Evolutionary conservation across 345 rosid genomes (phyloP).

Genomic region (Arabis hirsuta): DNA sequence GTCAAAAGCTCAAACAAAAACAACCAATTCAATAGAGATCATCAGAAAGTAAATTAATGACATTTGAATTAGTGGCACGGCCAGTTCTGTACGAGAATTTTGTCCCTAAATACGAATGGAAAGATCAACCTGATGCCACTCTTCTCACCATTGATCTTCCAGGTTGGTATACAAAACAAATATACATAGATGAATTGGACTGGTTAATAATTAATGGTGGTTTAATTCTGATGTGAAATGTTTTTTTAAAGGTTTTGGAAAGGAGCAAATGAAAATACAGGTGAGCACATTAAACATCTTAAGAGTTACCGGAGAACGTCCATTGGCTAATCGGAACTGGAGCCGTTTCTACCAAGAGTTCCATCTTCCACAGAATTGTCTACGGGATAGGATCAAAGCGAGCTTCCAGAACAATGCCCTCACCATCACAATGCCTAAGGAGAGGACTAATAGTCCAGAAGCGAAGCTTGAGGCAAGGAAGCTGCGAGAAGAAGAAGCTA

Average conservation of each 20-base stretch:
- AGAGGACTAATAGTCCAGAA: no score
- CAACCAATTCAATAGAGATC: constrained; percentile 17
- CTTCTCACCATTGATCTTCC: constrained; percentile 54
- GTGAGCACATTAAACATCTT: constrained; percentile 42
- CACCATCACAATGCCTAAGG: constrained; percentile 60
- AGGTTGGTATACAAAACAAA: constrained; percentile 41
- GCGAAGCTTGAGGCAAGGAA: constrained; percentile 26
- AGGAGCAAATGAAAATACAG: constrained; percentile 57
- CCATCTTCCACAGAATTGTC: constrained; percentile 57
- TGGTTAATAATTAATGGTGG: background rate
- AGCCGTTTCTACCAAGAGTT: constrained; percentile 53
- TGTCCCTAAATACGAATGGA: constrained; percentile 53
- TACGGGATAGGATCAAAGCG: constrained; percentile 50
- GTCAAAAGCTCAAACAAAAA: constrained; percentile 25
- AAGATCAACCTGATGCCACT: constrained; percentile 48
- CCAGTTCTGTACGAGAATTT: constrained; percentile 47
- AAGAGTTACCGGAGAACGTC: constrained; percentile 56
- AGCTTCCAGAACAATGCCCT: constrained; percentile 49
- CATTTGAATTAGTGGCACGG: no score
- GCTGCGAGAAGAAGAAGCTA: constrained; percentile 38
- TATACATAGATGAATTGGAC: background rate
- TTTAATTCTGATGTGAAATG: constrained; percentile 17
- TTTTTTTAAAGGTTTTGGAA: constrained; percentile 51
- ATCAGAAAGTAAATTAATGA: constrained; percentile 27
- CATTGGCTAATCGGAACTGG: constrained; percentile 40